phyloP scores from a whole-genome alignment of 192 early-diverging fungal genomes.

The Chytriomyces sp. region DNA sequence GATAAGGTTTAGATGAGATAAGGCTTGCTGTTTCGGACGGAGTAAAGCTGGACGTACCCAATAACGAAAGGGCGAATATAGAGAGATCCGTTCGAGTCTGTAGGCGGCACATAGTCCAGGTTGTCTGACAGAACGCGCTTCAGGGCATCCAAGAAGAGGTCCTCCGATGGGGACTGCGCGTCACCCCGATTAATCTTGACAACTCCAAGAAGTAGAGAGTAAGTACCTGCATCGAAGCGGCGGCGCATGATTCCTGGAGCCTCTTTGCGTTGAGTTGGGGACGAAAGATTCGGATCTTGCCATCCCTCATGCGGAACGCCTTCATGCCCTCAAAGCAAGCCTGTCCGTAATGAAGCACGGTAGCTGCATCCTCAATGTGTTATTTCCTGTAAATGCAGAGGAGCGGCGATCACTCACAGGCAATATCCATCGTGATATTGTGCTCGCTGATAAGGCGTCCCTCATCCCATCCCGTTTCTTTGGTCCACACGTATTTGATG shows the following conservation, averaged over 20 bases:
- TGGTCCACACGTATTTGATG: conserved; percentile 64
- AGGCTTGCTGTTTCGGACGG: too few species aligned
- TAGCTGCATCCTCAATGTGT: conserved; percentile 37
- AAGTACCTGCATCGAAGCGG: conserved; percentile 67
- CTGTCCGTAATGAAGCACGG: conserved; percentile 76
- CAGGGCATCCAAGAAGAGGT: conserved; percentile 66
- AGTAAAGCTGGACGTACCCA: too few species aligned
- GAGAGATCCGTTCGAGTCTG: conserved; percentile 64
- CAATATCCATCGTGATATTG: conserved; percentile 65
- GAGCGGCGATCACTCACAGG: conserved; percentile 32
- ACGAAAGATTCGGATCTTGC: conserved; percentile 66
- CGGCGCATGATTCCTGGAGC: conserved; percentile 56
- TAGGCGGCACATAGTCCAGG: conserved; percentile 75
- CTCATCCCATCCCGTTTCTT: conserved; percentile 61
- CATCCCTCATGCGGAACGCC: conserved; percentile 59
- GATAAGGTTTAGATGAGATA: too few species aligned
- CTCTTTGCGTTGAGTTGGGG: conserved; percentile 69
- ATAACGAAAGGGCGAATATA: conserved; percentile 57
- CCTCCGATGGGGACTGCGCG: conserved; percentile 55
- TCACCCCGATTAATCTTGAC: too few species aligned
- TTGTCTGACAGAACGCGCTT: conserved; percentile 60
- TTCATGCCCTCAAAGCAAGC: conserved; percentile 82
- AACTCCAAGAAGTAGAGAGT: too few species aligned
- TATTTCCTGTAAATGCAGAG: neutral
- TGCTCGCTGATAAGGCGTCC: conserved; percentile 59